Evolutionary conservation across 805 yeast genomes (phyloP), one percentile per base, ranked within the genome.

Genomic region (Sungouiella thailandica): DNA sequence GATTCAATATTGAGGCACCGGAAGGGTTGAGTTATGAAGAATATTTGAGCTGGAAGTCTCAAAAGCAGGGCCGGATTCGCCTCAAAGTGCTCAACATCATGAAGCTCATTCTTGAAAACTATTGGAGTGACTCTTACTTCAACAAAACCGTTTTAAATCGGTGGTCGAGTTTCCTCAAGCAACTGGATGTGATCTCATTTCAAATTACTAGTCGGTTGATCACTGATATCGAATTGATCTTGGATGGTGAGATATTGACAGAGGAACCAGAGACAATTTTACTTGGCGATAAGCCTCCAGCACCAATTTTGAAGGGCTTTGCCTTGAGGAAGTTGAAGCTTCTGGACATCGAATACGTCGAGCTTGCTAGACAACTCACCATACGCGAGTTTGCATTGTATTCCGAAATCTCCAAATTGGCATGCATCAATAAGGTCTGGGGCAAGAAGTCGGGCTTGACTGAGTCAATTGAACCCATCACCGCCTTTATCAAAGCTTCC

Each of bases 1-100:
- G 94, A 35, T 90, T 80, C 57, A 71, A 78, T 35, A 59, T 76
- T 11, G 76, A 75, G 41, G 93, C 96, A 15, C 96, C 96, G 0
- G 96, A 85, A 49, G 95, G 94, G 0, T 60, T 90, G 39, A 76
- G 84, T 39, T 84, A 78, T 50, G 94, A 83, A 41, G 95, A 86
- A 49, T 85, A 83, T 54, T 75, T 77, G 28, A 58, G 70, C 7
- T 87, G 96, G 96, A 68, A 78, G 7, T 76, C 77, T 26, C 74
- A 73, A 50, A 85, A 85, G 49, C 76, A 80, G 39, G 67, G 65
- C 37, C 86, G 85, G 1, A 79, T 83, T 20, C 74, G 87, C 35
- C 48, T 72, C 16, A 68, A 85, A 37, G 83, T 83, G 7, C 66
- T 83, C 38, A 76, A 76, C 39, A 68, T 82, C 17, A 72, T 88